Percentiles rank a stretch among this genome's conserved stretches.
phyloP scores from a whole-genome alignment of 129 eudicot genomes.

The Calendula officinalis region DNA sequence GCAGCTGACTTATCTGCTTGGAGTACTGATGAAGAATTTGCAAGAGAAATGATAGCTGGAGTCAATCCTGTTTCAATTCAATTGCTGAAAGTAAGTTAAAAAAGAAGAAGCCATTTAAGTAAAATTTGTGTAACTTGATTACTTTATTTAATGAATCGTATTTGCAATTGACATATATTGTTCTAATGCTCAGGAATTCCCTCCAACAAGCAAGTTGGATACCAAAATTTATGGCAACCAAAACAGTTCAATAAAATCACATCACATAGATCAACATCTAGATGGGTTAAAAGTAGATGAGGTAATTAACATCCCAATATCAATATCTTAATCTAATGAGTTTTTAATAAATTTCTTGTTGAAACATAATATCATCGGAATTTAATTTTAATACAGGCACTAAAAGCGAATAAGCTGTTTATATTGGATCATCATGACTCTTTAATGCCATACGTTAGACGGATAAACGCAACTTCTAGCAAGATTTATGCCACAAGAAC shows the following conservation, averaged over 20 bases:
- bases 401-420: slow-evolving; percentile 35
- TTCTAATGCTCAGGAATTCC: slow-evolving; percentile 41
- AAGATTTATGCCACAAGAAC: slow-evolving; percentile 56
- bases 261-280: slow-evolving; percentile 31
- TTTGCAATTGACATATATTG: background rate
- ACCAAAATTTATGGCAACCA: slow-evolving; percentile 44
- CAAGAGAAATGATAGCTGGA: slow-evolving; percentile 66
- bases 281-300: slow-evolving; percentile 43
- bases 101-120: background rate
- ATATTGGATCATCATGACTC: slow-evolving; percentile 52
- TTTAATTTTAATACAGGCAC: slow-evolving; percentile 27
- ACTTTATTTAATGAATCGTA: no score
- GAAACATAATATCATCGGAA: background rate
- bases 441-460: slow-evolving; percentile 40
- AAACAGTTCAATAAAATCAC: slow-evolving; percentile 38
- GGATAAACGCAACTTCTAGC: slow-evolving; percentile 35
- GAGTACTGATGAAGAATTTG: slow-evolving; percentile 66
- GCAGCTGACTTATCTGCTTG: slow-evolving; percentile 54
- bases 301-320: slow-evolving; percentile 16
- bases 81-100: slow-evolving; percentile 38
- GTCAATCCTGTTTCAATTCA: slow-evolving; percentile 50
- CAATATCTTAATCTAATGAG: no score
- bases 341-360: background rate
- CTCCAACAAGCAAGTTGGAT: slow-evolving; percentile 52
- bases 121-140: background rate